Base-by-base conservation (phyloP, 805 yeast species). In the Nakazawaea populi region DNA sequence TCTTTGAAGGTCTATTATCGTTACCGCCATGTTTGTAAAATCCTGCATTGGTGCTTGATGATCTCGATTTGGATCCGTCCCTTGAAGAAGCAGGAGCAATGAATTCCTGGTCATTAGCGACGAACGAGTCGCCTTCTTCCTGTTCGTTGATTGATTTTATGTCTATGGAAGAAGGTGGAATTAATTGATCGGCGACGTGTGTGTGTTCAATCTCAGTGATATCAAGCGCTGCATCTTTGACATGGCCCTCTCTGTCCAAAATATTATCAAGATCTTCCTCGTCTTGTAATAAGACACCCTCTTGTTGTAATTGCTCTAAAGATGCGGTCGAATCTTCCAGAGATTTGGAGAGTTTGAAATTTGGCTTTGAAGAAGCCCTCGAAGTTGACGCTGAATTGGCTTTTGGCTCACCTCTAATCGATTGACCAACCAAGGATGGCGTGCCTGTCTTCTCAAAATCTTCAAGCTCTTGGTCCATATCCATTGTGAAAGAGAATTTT, bases 251-350 rank as follows among this genome's bases (percentile, higher is more conserved):
- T 10, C 71, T 70, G 57, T 82, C 85, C 58, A 82, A 64, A 45
- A 79, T 69, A 24, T 69, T 64, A 29, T 74, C 82, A 56, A 82
- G 74, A 54, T 73, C 80, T 54, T 77, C 83, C 49, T 80, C 85
- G 46, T 77, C 84, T 54, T 77, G 78, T 57, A 80, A 62, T 6
- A 82, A 65, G 4, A 84, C 84, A 39, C 83, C 78, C 43, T 80
- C 77, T 7, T 62, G 67, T 18, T 58, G 63, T 32, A 71, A 58
- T 18, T 73, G 71, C 28, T 60, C 69, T 28, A 72, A 62, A 2
- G 69, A 57, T n/a, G 60, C 53, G 29, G 50, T 48, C 8, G 60
- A 49, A 24, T 58, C 56, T 12, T 69, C 68, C 30, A 61, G 64
- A 55, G 65, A 65, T 55, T 71, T 70, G 66, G 64, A 71, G 68